A percentile compares a stretch with the other conserved stretches of the same genome.
Evolutionary conservation across 352 stramenopile species (phyloP).

Genomic region (Pythium pyrilobum): DNA sequence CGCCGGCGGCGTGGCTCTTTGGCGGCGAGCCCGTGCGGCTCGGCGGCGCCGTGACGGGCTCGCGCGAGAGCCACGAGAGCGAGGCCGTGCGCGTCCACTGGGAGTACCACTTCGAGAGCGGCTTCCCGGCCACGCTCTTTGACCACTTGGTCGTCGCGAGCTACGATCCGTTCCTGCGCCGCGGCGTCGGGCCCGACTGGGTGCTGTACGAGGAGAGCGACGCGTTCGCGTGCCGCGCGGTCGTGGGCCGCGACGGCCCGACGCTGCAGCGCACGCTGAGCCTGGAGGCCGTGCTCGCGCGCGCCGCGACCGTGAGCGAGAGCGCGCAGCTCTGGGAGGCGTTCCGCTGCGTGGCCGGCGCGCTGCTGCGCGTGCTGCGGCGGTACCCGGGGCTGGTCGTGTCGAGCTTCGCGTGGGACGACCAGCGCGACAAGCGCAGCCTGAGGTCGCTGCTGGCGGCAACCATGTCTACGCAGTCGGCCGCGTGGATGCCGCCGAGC

Average conservation of each 20-base stretch:
- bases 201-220: neutral
- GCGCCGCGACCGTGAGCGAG: neutral
- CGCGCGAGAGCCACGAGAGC: neutral
- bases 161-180: conserved; percentile 4
- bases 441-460: too few relatives aligned
- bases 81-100: conserved; percentile 3
- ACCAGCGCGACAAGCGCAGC: too few relatives aligned
- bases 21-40: neutral
- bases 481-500: too few relatives aligned
- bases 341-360: neutral
- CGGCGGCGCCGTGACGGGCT: neutral
- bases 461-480: too few relatives aligned
- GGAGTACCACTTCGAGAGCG: conserved; percentile 5
- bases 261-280: neutral
- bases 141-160: conserved; percentile 13
- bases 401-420: conserved; percentile 3
- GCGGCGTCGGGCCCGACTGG: conserved; percentile 1
- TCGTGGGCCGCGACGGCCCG: neutral
- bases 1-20: neutral
- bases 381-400: neutral
- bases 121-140: neutral
- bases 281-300: neutral
- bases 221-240: neutral
- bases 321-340: neutral
- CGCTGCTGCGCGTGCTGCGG: neutral